phyloP scores from a whole-genome alignment of 371 early-diverging fungal species.

The Parasitella parasitica region DNA sequence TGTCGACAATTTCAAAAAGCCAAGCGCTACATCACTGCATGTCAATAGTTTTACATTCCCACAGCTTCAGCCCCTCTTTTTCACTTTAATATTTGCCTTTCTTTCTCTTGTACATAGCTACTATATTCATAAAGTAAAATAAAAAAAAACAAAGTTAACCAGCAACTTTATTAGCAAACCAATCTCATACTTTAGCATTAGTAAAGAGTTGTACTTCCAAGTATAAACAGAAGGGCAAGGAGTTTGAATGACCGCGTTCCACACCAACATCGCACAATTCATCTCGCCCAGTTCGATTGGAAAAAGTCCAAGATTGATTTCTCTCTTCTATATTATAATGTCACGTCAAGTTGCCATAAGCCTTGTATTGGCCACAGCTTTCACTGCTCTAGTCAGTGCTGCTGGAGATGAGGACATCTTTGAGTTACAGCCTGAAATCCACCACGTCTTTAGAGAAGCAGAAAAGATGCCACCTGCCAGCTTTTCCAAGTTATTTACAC shows the following conservation, averaged over 20 bases:
- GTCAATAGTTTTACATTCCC: neutral
- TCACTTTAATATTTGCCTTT: neutral
- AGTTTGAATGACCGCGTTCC: neutral
- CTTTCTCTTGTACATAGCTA: constrained; percentile 2
- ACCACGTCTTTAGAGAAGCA: constrained; percentile 64
- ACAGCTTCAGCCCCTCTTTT: neutral
- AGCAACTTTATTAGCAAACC: too few relatives aligned
- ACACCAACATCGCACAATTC: neutral
- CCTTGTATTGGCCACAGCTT: neutral
- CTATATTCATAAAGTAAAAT: neutral
- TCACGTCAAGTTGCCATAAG: constrained; percentile 1
- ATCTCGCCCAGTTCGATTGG: neutral
- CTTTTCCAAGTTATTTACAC: constrained; percentile 58
- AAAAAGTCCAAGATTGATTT: neutral
- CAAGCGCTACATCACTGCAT: constrained; percentile 13
- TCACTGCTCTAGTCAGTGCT: constrained; percentile 19
- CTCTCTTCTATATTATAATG: neutral
- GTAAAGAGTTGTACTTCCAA: too few relatives aligned
- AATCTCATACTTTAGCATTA: too few relatives aligned
- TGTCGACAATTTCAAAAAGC: constrained; percentile 11
- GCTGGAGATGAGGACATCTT: constrained; percentile 52
- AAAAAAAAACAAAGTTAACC: too few relatives aligned
- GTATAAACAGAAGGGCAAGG: too few relatives aligned
- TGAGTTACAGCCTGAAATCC: constrained; percentile 62
- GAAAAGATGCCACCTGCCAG: constrained; percentile 61